Evolutionary conservation across 177 flowering plant genomes (phyloP).

Genomic region (Tripterygium wilfordii): DNA sequence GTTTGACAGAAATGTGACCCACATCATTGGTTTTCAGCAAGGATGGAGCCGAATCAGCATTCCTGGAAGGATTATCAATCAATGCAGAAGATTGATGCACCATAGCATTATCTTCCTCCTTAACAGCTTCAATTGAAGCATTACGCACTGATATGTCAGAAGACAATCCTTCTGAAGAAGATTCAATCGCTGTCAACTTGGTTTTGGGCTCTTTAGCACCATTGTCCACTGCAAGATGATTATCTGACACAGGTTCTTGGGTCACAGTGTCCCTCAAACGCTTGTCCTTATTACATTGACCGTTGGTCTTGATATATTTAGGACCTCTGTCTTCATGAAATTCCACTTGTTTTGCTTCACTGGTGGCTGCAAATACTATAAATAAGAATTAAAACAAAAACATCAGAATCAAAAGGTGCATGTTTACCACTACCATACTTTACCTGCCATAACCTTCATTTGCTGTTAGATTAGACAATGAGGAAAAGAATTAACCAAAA

Average conservation of each 20-base stretch:
- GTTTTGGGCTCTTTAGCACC: slow-evolving; percentile 12
- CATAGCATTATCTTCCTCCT: slow-evolving; percentile 23
- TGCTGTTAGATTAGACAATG: too few species aligned
- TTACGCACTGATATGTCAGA: slow-evolving; percentile 17
- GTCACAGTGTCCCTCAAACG: slow-evolving; percentile 13
- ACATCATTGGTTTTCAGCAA: too few species aligned
- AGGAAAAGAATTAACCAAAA: too few species aligned
- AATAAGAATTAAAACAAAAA: slow-evolving; percentile 16
- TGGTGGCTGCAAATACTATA: slow-evolving; percentile 34
- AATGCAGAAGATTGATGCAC: too few species aligned
- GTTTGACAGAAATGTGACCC: too few species aligned
- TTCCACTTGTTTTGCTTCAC: slow-evolving; percentile 39
- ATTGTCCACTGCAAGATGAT: slow-evolving; percentile 10
- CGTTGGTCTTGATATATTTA: slow-evolving; percentile 28
- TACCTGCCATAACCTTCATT: too few species aligned
- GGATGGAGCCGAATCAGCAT: too few species aligned
- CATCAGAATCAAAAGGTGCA: slow-evolving; percentile 17
- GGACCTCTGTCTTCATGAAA: slow-evolving; percentile 36
- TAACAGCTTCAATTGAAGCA: slow-evolving; percentile 16
- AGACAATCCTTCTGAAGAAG: slow-evolving; percentile 17
- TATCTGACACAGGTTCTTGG: slow-evolving; percentile 14
- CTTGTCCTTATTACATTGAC: slow-evolving; percentile 23
- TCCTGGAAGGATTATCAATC: too few species aligned
- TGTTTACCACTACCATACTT: slow-evolving; percentile 7
- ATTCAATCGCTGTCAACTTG: slow-evolving; percentile 12